phyloP scores from a whole-genome alignment of 352 stramenopile genomes.

The Thalassiosira mediterranea region DNA sequence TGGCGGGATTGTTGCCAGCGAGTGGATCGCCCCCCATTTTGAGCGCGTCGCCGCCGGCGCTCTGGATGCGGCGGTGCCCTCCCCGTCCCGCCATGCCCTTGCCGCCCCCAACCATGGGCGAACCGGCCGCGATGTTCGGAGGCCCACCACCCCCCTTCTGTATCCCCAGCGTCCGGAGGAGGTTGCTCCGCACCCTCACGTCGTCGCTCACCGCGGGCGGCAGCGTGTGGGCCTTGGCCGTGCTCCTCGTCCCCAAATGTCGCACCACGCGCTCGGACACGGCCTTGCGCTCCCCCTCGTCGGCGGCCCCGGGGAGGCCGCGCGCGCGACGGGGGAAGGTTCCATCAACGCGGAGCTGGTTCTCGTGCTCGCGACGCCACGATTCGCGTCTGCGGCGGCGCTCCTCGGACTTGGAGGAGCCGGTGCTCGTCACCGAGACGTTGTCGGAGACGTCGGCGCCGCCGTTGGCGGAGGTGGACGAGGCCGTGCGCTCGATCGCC shows the following conservation, averaged over 20 bases:
- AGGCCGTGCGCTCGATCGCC: no score
- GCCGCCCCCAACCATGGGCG: neutral
- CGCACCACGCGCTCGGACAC: slow-evolving; percentile 51
- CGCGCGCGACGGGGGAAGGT: slow-evolving; percentile 30
- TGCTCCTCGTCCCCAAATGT: slow-evolving; percentile 51
- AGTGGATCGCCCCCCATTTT: neutral
- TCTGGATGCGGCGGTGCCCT: slow-evolving; percentile 22
- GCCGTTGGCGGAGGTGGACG: no score
- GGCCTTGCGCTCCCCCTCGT: slow-evolving; percentile 31
- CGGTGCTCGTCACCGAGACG: slow-evolving; percentile 18
- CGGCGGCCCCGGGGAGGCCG: neutral
- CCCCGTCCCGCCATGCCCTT: neutral
- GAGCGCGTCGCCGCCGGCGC: slow-evolving; percentile 19
- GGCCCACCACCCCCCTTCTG: slow-evolving; percentile 48
- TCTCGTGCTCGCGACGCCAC: slow-evolving; percentile 40
- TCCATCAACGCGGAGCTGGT: slow-evolving; percentile 39
- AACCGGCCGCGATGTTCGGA: neutral
- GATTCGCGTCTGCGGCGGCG: slow-evolving; percentile 26
- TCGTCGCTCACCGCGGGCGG: slow-evolving; percentile 37
- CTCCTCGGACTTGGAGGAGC: slow-evolving; percentile 26
- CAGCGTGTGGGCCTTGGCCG: slow-evolving; percentile 33
- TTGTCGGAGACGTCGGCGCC: slow-evolving; percentile 24
- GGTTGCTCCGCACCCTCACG: slow-evolving; percentile 45
- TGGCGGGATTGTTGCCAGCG: neutral
- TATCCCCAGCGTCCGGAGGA: slow-evolving; percentile 49